Percentiles rank a stretch among this genome's conserved stretches.
Conservation (phyloP, 1,284 basidiomycete species). For the Fomitiporia mediterranea region DNA sequence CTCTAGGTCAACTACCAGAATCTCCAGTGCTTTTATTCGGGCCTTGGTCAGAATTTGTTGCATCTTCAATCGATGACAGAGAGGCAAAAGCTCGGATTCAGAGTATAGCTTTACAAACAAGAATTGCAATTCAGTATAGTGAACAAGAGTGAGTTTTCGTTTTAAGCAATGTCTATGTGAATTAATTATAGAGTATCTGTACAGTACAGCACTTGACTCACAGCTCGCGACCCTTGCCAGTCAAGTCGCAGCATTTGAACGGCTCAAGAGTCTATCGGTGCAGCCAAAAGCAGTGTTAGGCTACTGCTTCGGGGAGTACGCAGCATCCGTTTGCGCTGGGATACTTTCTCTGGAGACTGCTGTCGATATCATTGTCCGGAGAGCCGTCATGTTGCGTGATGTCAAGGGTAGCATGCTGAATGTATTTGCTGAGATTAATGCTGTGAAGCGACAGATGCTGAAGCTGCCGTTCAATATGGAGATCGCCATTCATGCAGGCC, state of each 20-base stretch:
- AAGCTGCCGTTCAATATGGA: conserved; percentile 6
- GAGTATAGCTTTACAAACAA: background rate
- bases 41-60: conserved; percentile 10
- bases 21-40: conserved; percentile 14
- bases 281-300: conserved; percentile 19
- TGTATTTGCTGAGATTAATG: conserved; percentile 7
- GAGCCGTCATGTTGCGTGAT: conserved; percentile 15
- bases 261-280: conserved; percentile 2
- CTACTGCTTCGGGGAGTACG: conserved; percentile 25
- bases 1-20: background rate
- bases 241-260: conserved; percentile 13
- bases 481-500: conserved; percentile 13
- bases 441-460: background rate
- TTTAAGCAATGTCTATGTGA: background rate
- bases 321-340: conserved; percentile 19
- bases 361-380: conserved; percentile 16
- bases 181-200: background rate
- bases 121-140: background rate
- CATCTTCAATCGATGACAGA: background rate
- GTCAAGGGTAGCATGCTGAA: conserved; percentile 14
- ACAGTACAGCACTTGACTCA: conserved; percentile 5
- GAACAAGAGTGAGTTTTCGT: background rate
- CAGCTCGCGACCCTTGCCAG: conserved; percentile 19
- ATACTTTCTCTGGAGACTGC: conserved; percentile 12
- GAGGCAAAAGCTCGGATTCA: background rate